A percentile compares a stretch with the other conserved stretches of the same genome.
Conservation (phyloP, 2,329 filamentous ascomycete genomes). For the Colletotrichum godetiae region DNA sequence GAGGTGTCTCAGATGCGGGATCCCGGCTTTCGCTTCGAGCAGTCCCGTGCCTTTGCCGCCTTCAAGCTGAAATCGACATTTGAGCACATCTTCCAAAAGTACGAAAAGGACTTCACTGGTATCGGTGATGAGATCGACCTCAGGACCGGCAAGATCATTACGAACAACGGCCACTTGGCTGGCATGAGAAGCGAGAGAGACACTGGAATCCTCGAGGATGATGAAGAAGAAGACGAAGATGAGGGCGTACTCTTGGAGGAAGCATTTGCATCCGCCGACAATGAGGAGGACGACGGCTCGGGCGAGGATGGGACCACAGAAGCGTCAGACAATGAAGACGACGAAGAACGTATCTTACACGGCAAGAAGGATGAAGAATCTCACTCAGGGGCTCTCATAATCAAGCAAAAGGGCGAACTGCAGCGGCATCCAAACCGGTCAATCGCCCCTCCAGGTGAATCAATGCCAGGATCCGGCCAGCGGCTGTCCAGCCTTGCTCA, state of each 20-base stretch:
- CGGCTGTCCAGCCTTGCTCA: conserved; percentile 38
- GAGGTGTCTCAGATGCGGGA: conserved; percentile 61
- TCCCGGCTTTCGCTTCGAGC: conserved; percentile 67
- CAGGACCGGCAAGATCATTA: conserved; percentile 81
- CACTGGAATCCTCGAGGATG: conserved; percentile 47
- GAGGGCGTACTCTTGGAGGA: conserved; percentile 47
- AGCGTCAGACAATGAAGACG: conserved; percentile 41
- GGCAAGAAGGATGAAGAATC: conserved; percentile 12
- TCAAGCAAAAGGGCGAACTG: background rate
- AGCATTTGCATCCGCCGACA: conserved; percentile 39
- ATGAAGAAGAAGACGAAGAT: conserved; percentile 48
- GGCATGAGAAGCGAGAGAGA: conserved; percentile 68
- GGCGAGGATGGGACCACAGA: conserved; percentile 10
- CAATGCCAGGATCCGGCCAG: conserved; percentile 3
- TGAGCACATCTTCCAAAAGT: conserved; percentile 91
- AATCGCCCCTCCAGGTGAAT: background rate
- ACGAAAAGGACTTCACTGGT: conserved; percentile 83
- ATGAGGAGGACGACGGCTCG: conserved; percentile 37
- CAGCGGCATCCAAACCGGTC: conserved; percentile 2
- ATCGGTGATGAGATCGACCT: conserved; percentile 93
- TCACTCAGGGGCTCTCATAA: conserved; percentile 39
- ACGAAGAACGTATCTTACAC: conserved; percentile 42
- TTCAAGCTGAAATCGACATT: conserved; percentile 83
- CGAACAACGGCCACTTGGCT: conserved; percentile 88
- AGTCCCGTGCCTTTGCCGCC: conserved; percentile 74